phyloP scores from a whole-genome alignment of 345 rosid species.

The Salix purpurea region DNA sequence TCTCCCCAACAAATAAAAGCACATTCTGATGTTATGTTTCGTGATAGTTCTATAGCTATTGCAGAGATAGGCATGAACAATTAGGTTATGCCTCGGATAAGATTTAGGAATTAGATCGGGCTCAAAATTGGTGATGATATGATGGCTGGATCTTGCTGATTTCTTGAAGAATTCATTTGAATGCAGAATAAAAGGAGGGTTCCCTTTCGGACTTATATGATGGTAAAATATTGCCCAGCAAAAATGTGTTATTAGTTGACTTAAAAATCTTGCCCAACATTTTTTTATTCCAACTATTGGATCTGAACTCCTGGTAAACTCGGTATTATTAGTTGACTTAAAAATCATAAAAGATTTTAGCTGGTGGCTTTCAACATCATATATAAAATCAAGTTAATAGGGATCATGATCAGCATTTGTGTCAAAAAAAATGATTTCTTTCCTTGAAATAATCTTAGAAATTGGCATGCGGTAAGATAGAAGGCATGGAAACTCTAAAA shows the following conservation, averaged over 20 bases:
- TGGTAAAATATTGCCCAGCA: background rate
- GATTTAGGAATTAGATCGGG: background rate
- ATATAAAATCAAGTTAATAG: background rate
- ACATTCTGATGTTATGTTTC: background rate
- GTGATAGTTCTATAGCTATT: background rate
- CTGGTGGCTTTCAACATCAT: background rate
- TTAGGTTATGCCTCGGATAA: background rate
- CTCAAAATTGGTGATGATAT: background rate
- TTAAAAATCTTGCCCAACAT: too few relatives aligned
- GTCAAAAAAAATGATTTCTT: background rate
- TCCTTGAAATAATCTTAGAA: background rate
- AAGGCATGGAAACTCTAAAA: background rate
- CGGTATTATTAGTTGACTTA: background rate
- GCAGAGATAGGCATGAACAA: background rate
- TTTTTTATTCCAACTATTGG: background rate
- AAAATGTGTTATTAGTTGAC: too few relatives aligned
- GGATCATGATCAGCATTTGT: background rate
- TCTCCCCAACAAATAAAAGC: background rate
- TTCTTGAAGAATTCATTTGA: background rate
- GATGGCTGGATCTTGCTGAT: background rate
- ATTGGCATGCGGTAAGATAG: background rate
- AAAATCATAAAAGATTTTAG: background rate
- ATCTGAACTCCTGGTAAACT: background rate
- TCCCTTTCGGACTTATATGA: background rate
- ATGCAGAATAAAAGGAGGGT: background rate